phyloP scores from a whole-genome alignment of 768 basidiomycete species.

The Boletus subparvulus region DNA sequence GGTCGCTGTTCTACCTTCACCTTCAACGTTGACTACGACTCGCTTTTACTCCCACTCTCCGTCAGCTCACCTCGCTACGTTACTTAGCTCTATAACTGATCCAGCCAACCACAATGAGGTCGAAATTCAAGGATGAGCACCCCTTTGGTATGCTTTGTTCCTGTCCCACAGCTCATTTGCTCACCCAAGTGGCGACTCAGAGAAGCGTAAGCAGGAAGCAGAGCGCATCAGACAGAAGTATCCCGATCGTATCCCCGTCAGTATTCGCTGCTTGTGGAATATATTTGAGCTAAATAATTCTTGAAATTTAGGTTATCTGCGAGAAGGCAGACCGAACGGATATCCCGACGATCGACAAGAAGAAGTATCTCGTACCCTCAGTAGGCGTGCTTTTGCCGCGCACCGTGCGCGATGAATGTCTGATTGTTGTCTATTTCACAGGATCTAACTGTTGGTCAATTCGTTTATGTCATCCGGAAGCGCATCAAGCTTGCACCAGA shows the following conservation, averaged over 20 bases:
- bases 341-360: conserved; percentile 99
- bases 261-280: conserved; percentile 27
- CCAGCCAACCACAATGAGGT: conserved; percentile 58
- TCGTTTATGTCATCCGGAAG: conserved; percentile 99
- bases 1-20: conserved; percentile 19
- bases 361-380: conserved; percentile 99
- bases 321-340: conserved; percentile 99
- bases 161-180: conserved; percentile 35
- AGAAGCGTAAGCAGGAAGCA: conserved; percentile 99
- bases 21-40: conserved; percentile 29
- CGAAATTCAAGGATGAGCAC: conserved; percentile 99
- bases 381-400: conserved; percentile 46
- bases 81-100: conserved; percentile 2
- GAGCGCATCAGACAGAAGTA: conserved; percentile 99
- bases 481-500: conserved; percentile 99
- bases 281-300: conserved; percentile 8
- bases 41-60: conserved; percentile 8
- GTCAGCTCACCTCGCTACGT: conserved; percentile 5
- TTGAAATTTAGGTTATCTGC: conserved; percentile 81
- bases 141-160: conserved; percentile 72
- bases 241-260: conserved; percentile 93
- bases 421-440: conserved; percentile 36
- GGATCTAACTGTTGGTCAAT: conserved; percentile 97
- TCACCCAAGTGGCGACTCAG: conserved; percentile 42
- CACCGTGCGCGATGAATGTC: conserved; percentile 19